phyloP scores from a whole-genome alignment of 768 basidiomycete species.

The Pleurotus pulmonarius region DNA sequence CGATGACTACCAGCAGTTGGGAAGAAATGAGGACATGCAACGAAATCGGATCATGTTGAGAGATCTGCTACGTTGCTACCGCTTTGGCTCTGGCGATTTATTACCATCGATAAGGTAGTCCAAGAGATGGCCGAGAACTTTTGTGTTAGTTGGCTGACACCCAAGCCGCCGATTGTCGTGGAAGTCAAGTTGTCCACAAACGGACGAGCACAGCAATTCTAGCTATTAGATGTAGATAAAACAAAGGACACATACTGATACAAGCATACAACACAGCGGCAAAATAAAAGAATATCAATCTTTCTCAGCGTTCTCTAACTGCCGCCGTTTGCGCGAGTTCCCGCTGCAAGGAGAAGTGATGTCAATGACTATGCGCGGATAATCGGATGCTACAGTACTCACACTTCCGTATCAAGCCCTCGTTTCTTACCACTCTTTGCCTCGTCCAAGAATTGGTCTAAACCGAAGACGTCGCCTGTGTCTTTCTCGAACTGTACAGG shows the following conservation, averaged over 20 bases:
- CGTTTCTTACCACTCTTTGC: slow-evolving; percentile 94
- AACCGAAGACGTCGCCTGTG: slow-evolving; percentile 91
- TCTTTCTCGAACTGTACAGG: slow-evolving; percentile 99
- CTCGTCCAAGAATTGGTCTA: slow-evolving; percentile 96
- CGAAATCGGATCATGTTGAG: too few species aligned
- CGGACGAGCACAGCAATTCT: too few species aligned
- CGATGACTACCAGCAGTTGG: too few species aligned
- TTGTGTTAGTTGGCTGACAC: too few species aligned
- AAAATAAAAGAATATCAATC: slow-evolving; percentile 24
- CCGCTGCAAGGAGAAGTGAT: slow-evolving; percentile 28
- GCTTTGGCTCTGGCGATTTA: too few species aligned
- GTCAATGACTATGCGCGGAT: neutral
- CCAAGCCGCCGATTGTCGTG: too few species aligned
- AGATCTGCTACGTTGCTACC: too few species aligned
- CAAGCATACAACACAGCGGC: neutral
- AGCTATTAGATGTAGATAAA: neutral
- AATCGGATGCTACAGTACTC: slow-evolving; percentile 24
- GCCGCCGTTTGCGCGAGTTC: slow-evolving; percentile 64
- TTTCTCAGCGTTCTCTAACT: slow-evolving; percentile 57
- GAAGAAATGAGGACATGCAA: too few species aligned
- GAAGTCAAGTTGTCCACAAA: too few species aligned
- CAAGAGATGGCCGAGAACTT: too few species aligned
- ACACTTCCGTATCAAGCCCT: slow-evolving; percentile 75
- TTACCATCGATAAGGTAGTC: too few species aligned
- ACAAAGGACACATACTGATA: slow-evolving; percentile 8